These are phyloP conservation scores for Lagerstroemia speciosa DNA, from an alignment of 345 rosid species.

Conservation along the genomic window DNA sequence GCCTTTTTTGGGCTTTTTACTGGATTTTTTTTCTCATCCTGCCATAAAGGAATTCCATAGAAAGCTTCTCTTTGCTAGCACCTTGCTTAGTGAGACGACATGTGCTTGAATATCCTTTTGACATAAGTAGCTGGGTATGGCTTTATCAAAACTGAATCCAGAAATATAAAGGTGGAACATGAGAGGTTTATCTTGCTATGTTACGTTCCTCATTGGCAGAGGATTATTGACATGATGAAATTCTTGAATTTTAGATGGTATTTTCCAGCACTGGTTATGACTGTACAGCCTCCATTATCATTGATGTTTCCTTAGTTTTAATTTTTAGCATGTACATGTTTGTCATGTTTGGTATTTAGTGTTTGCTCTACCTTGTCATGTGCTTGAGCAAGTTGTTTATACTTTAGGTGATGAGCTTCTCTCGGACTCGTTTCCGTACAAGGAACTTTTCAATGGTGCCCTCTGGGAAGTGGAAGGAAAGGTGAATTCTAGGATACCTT, in stretches of 20 bases:
- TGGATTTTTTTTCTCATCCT: no score
- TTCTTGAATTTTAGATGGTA: no score
- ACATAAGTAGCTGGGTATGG: not conserved
- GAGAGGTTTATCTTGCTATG: not conserved
- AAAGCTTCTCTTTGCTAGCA: no score
- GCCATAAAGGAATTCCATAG: no score
- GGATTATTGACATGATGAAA: no score
- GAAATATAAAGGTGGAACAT: not conserved
- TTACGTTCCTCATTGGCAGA: no score
- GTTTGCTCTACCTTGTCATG: no score
- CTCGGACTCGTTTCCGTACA: constrained; percentile 88
- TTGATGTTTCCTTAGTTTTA: not conserved
- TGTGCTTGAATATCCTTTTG: no score
- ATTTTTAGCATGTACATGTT: not conserved
- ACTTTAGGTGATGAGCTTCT: constrained; percentile 83
- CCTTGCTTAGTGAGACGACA: not conserved
- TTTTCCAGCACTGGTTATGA: not conserved
- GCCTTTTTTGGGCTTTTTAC: not conserved
- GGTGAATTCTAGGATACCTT: constrained; percentile 24
- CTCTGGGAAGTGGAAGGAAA: constrained; percentile 96
- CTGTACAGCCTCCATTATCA: no score
- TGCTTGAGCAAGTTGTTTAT: not conserved
- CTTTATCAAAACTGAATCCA: not conserved
- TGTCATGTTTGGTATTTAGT: not conserved
- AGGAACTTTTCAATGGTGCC: constrained; percentile 59